Percentiles rank a stretch among this genome's conserved stretches.
These are phyloP conservation scores for Avena atlantica DNA, from an alignment of 176 grass and related monocot genomes.

Conservation along the genomic window DNA sequence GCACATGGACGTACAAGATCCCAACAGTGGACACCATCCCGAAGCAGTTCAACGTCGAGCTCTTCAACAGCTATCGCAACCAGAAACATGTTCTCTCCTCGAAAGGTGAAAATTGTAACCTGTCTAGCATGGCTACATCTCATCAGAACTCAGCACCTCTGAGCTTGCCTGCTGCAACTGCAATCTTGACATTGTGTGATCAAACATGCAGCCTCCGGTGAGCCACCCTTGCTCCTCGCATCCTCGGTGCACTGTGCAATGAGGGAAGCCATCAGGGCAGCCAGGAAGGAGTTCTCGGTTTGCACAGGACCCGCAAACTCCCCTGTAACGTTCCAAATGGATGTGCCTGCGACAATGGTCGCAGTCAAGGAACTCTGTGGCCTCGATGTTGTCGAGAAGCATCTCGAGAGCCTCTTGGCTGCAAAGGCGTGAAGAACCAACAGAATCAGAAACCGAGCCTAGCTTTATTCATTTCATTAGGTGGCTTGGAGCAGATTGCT, in stretches of 20 bases:
- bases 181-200: background rate
- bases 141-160: background rate
- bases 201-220: constrained; percentile 69
- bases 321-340: constrained; percentile 56
- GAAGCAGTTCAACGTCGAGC: constrained; percentile 75
- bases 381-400: constrained; percentile 72
- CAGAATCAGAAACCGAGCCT: background rate
- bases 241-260: constrained; percentile 86
- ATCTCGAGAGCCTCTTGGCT: constrained; percentile 52
- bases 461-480: background rate
- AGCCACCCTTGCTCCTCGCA: constrained; percentile 81
- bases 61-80: constrained; percentile 61
- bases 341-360: constrained; percentile 78
- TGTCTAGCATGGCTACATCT: background rate
- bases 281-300: constrained; percentile 53
- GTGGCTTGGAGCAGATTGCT: background rate
- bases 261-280: constrained; percentile 82
- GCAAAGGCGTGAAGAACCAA: background rate
- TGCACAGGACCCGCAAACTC: constrained; percentile 24
- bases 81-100: constrained; percentile 73
- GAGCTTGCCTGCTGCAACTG: background rate
- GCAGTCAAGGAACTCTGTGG: constrained; percentile 83
- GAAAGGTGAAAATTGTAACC: constrained; percentile 54
- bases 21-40: constrained; percentile 81
- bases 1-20: constrained; percentile 89